phyloP scores from a whole-genome alignment of 140 eudicot species.

The Cichorium intybus region DNA sequence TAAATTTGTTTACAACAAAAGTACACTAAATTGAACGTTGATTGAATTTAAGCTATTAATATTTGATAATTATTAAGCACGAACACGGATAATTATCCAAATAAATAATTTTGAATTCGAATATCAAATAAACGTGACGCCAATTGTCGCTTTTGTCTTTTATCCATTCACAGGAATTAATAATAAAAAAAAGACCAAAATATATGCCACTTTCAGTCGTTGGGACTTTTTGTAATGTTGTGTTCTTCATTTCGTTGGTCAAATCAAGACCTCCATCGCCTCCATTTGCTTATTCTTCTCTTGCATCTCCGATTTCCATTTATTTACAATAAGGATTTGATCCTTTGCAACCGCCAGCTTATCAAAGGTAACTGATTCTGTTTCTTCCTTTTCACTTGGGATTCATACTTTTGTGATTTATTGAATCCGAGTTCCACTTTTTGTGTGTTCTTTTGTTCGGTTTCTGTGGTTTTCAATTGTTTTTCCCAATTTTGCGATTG shows the following conservation, averaged over 20 bases:
- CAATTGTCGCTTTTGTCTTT: neutral
- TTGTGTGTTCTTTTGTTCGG: neutral
- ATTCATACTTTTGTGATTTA: neutral
- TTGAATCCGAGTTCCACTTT: constrained; percentile 1
- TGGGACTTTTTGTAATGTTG: neutral
- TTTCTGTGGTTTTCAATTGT: neutral
- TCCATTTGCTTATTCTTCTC: constrained; percentile 13
- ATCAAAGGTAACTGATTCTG: constrained; percentile 14
- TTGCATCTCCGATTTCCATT: neutral
- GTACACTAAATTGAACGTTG: too few species aligned
- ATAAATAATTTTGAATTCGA: neutral
- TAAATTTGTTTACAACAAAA: too few species aligned
- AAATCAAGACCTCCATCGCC: constrained; percentile 3
- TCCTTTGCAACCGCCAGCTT: neutral
- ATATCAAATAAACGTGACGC: neutral
- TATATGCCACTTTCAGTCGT: neutral
- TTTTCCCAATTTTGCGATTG: neutral
- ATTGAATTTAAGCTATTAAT: too few species aligned
- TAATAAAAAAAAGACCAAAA: neutral
- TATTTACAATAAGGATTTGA: neutral
- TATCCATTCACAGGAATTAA: neutral
- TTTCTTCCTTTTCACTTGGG: neutral
- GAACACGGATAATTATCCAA: neutral
- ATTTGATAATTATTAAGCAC: too few species aligned
- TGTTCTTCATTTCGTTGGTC: neutral